Percentiles rank a stretch among this genome's conserved stretches.
Evolutionary conservation across 2,329 filamentous ascomycete genomes (phyloP).

Genomic region (Davidsoniella eucalypti): DNA sequence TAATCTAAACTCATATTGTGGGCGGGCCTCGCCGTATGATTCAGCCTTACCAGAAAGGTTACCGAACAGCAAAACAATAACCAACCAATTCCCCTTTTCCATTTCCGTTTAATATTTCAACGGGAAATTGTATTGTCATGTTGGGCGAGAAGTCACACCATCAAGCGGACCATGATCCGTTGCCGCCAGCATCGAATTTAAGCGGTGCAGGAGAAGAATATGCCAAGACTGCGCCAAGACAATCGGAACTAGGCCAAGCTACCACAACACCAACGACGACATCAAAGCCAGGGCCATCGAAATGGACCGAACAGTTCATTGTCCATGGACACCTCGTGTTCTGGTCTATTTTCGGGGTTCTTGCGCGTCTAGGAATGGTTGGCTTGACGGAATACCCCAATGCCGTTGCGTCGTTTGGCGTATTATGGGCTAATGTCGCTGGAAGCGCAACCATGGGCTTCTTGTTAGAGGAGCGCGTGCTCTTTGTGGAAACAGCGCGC

Average conservation of each 20-base stretch:
- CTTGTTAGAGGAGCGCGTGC: slow-evolving; percentile 56
- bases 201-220: too few relatives aligned
- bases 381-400: slow-evolving; percentile 66
- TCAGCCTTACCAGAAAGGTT: too few relatives aligned
- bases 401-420: slow-evolving; percentile 55
- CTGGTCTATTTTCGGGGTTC: slow-evolving; percentile 70
- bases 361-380: slow-evolving; percentile 66
- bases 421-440: slow-evolving; percentile 75
- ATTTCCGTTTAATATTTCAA: too few relatives aligned
- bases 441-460: slow-evolving; percentile 78
- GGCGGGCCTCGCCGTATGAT: too few relatives aligned
- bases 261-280: not conserved
- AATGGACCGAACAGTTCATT: slow-evolving; percentile 25
- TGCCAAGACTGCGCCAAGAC: too few relatives aligned
- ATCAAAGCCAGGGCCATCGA: not conserved
- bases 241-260: not conserved
- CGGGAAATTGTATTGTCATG: too few relatives aligned
- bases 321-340: slow-evolving; percentile 69
- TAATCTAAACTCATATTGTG: too few relatives aligned
- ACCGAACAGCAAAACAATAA: too few relatives aligned
- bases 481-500: slow-evolving; percentile 37
- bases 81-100: too few relatives aligned
- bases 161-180: too few relatives aligned
- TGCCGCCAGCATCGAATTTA: too few relatives aligned
- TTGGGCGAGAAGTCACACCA: too few relatives aligned